Evolutionary conservation across 257 asterid species (phyloP), one percentile per base, ranked within the genome.

Genomic region (Solanum etuberosum): DNA sequence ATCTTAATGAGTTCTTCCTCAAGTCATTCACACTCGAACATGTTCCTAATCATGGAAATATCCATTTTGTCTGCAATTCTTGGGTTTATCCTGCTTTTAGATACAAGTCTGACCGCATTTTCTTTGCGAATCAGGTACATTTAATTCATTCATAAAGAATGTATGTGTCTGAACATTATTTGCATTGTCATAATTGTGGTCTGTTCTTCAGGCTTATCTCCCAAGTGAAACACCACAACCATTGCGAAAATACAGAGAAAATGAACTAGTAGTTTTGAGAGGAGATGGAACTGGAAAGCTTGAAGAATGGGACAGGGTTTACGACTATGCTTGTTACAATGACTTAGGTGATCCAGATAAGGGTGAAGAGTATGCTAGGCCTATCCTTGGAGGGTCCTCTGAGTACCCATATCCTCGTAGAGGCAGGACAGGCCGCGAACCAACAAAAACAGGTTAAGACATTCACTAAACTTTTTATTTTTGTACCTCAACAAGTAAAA

Each of bases 291-390:
- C 78, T 0, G 43, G 78, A 71, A 71, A 71, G 14, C 78, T 8
- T 6, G 78, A 71, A 35, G 78, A 51, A 51, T 71, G 78, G 78
- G 78, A 71, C 43, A 31, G 43, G 78, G 43, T 71, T 71, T 71
- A 32, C 18, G 78, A 71, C 15, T 71, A 71, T 18, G 78, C 25
- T 71, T 85, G 15, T 34, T 91, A 89, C 87, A 89, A 91, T 54
- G 93, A 91, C 72, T 80, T 91, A 42, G 93, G 93, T 6, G 91
- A 87, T 35, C 93, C 92, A 4, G 88, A 89, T 82, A 78, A 13
- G 5, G 91, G 88, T 59, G 1, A 18, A 2, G 65, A 88, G 2
- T 73, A 25, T 51, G 90, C 71, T 11, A 91, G 93, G 8, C 89
- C 87, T 2, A 43, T 88, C 20, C 84, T 89, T 1, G 92, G 93